phyloP scores from a whole-genome alignment of 345 rosid genomes.

The Hevea brasiliensis region DNA sequence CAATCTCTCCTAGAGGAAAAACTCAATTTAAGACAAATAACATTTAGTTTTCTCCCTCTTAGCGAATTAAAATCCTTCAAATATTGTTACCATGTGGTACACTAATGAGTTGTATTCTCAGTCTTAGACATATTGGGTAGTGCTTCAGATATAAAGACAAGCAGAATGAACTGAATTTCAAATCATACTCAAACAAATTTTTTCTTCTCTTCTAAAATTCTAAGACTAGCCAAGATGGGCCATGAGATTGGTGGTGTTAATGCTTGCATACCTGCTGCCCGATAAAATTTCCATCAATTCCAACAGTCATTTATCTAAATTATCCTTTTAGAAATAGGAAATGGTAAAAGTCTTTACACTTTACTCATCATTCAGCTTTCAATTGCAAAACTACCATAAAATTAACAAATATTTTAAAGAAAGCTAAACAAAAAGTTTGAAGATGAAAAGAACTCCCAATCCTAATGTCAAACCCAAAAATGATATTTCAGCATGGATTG shows the following conservation, averaged over 20 bases:
- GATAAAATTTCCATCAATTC: background rate
- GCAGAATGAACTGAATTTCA: background rate
- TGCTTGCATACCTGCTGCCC: background rate
- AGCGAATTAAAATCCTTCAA: background rate
- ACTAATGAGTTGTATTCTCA: too few species aligned
- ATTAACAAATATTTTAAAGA: background rate
- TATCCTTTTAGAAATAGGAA: background rate
- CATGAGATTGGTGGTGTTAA: background rate
- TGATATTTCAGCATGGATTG: background rate
- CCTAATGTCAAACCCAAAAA: background rate
- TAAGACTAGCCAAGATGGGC: background rate
- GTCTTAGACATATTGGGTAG: too few species aligned
- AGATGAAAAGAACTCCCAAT: background rate
- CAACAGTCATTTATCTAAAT: background rate
- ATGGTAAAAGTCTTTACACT: background rate
- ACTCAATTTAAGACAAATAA: background rate
- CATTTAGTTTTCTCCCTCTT: background rate
- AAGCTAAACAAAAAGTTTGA: background rate
- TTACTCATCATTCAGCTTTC: background rate
- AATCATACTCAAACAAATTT: background rate
- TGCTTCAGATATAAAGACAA: background rate
- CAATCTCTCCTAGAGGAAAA: background rate
- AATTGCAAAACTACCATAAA: background rate
- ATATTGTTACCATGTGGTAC: too few species aligned
- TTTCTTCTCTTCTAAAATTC: background rate